Percentiles rank a stretch among this genome's conserved stretches.
phyloP scores from a whole-genome alignment of 805 yeast species.

The Pichia nanzhaoensis region DNA sequence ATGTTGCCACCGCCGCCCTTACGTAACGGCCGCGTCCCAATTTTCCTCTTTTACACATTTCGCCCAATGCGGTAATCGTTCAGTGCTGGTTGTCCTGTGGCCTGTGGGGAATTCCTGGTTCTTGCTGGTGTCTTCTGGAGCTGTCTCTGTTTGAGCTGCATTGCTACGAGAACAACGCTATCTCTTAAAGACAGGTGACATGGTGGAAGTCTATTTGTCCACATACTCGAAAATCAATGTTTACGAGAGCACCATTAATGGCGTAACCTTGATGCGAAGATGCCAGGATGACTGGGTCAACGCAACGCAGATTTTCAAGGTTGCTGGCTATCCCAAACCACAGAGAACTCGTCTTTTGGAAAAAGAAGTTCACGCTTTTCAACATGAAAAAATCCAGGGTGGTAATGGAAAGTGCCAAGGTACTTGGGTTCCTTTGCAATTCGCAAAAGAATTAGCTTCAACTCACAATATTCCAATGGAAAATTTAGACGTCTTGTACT shows the following conservation, averaged over 20 bases:
- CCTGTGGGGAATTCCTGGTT: background rate
- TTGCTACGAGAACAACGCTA: no score
- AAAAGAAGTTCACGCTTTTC: conserved; percentile 58
- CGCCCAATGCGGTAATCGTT: no score
- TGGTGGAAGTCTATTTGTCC: conserved; percentile 31
- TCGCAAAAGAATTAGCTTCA: conserved; percentile 53
- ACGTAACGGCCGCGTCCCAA: no score
- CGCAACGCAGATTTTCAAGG: conserved; percentile 74
- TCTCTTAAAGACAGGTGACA: no score
- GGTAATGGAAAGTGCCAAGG: conserved; percentile 85
- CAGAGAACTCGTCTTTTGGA: conserved; percentile 72
- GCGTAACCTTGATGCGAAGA: conserved; percentile 82
- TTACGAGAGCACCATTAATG: conserved; percentile 58
- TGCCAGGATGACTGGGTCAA: conserved; percentile 91
- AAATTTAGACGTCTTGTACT: conserved; percentile 48
- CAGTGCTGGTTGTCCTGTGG: background rate
- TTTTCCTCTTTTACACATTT: no score
- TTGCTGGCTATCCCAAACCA: conserved; percentile 73
- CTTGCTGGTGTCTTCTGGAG: background rate
- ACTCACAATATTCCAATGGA: conserved; percentile 45
- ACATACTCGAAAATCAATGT: conserved; percentile 47
- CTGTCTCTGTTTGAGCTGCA: no score
- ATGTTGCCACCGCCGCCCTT: no score
- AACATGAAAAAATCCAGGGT: conserved; percentile 75
- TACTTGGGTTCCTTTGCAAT: conserved; percentile 72